Base-by-base conservation (phyloP, 164 flowering plant genomes). In the Houttuynia cordata region DNA sequence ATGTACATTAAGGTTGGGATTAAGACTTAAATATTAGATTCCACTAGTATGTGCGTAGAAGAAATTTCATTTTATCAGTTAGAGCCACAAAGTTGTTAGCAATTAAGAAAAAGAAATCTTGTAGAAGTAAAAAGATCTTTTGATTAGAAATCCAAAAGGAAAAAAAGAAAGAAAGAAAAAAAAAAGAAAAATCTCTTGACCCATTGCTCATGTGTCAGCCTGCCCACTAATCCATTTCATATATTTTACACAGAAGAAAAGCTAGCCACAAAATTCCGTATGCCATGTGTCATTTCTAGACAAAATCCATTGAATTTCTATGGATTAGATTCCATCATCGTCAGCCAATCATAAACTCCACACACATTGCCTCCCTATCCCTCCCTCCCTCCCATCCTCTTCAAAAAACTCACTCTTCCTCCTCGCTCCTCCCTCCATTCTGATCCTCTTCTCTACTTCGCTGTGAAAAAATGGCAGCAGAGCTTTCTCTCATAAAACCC, bases 401-500 rank as follows among this genome's bases (percentile, higher is more conserved):
- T 49, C 25, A 42, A 62, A 20, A 30, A 30, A 1, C 42, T 18
- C 41, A 56, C 21, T n/a, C 23, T 45, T 39, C 63, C 53, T n/a
- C 54, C 53, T 37, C 20, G 62, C 19, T 14, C 7, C 68, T 30
- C n/a, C n/a, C n/a, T n/a, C n/a, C n/a, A n/a, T n/a, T 39, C 51
- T 52, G 23, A n/a, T 4, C 30, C 57, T 21, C 18, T 54, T 24
- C 34, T 10, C 34, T 17, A 24, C 57, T 58, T 14, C 14, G 13
- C 10, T 40, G 22, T 19, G n/a, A n/a, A 59, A 74, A 59, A 67
- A 82, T 82, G 86, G 84, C 88, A 53, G 80, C 88, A 62, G 83
- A 84, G 58, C 85, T 89, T 83, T 82, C 91, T 8, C 72, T 89
- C 10, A 62, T 86, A 7, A 92, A 92, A 71, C 89, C 96, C 78